phyloP scores from a whole-genome alignment of 257 asterid species.

The Schizonepeta tenuifolia region DNA sequence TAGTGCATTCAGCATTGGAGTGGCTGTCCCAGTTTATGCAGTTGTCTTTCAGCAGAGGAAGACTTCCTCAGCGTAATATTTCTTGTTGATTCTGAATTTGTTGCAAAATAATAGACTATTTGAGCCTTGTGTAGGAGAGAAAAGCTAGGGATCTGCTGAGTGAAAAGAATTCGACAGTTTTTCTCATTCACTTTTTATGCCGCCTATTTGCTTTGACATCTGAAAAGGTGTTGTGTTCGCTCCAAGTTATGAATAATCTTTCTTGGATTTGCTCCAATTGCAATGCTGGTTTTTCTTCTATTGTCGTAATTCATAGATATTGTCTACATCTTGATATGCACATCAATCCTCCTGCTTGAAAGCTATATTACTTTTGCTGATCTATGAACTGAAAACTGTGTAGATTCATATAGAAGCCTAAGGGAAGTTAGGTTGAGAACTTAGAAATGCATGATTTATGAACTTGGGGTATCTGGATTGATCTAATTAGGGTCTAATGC shows the following conservation, averaged over 20 bases:
- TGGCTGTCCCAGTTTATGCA: slow-evolving; percentile 69
- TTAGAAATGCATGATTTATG: not conserved
- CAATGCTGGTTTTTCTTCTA: slow-evolving; percentile 1
- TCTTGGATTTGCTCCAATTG: slow-evolving; percentile 17
- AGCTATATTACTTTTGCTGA: not conserved
- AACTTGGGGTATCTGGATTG: not conserved
- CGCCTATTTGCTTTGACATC: slow-evolving; percentile 21
- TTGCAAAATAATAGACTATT: slow-evolving; percentile 40
- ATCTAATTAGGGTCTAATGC: too few species aligned
- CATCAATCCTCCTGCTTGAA: not conserved
- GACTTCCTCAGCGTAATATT: slow-evolving; percentile 61
- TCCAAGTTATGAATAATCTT: slow-evolving; percentile 31
- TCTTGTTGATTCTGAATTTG: slow-evolving; percentile 23
- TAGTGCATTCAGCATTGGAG: slow-evolving; percentile 61
- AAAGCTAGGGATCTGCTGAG: slow-evolving; percentile 13
- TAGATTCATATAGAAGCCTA: not conserved
- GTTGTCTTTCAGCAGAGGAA: slow-evolving; percentile 83
- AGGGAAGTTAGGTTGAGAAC: not conserved
- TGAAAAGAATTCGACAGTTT: slow-evolving; percentile 13
- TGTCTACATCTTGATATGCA: slow-evolving; percentile 2
- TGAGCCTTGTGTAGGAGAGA: slow-evolving; percentile 37
- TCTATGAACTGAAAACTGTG: not conserved
- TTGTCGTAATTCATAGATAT: not conserved
- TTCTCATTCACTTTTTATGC: slow-evolving; percentile 15
- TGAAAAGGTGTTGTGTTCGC: slow-evolving; percentile 6